A percentile compares a stretch with the other conserved stretches of the same genome.
phyloP scores from a whole-genome alignment of 176 grass and related monocot species.

The Oryza rufipogon region DNA sequence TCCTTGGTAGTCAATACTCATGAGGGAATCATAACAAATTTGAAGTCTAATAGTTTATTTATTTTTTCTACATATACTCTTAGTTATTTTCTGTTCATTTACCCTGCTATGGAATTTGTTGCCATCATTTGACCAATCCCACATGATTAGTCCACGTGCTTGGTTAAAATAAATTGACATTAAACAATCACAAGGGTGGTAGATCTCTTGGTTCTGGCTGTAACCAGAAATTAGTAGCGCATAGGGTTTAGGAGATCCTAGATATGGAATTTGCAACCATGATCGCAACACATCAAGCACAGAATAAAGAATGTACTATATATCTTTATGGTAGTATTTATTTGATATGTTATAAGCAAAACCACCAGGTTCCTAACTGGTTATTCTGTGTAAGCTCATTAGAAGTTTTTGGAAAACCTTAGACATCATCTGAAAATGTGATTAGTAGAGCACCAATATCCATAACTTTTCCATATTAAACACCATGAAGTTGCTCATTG shows the following conservation, averaged over 20 bases:
- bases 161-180: constrained; percentile 1
- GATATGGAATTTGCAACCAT: no score
- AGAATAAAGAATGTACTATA: neutral
- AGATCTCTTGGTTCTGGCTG: no score
- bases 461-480: neutral
- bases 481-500: neutral
- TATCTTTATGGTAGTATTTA: neutral
- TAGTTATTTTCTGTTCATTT: neutral
- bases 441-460: neutral
- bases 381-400: neutral
- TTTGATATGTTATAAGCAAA: neutral
- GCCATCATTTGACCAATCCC: neutral
- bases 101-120: neutral
- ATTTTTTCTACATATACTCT: constrained; percentile 1
- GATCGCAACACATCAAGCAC: neutral
- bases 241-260: no score
- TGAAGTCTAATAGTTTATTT: neutral
- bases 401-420: constrained; percentile 7
- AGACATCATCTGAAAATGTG: neutral
- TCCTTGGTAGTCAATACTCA: neutral
- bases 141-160: neutral
- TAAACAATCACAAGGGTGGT: no score
- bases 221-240: no score
- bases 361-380: neutral
- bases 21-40: neutral